A percentile compares a stretch with the other conserved stretches of the same genome.
Conservation (phyloP, 371 early-diverging fungal genomes). For the Mucor racemosus region DNA sequence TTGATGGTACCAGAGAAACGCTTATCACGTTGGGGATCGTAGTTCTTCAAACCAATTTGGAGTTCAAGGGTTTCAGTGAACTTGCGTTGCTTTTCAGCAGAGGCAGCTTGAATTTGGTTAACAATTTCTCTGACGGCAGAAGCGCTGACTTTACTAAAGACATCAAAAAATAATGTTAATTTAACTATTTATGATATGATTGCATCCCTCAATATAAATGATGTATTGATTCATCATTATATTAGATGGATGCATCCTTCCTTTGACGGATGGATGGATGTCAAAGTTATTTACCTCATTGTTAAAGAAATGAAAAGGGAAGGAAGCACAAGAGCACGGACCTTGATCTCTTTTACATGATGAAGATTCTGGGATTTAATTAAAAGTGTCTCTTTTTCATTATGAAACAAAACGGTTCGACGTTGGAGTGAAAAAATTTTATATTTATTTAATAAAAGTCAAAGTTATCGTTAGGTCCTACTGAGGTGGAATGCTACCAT, state of each 20-base stretch:
- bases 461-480: neutral
- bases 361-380: neutral
- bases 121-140: slow-evolving; percentile 87
- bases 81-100: slow-evolving; percentile 90
- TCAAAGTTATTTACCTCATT: slow-evolving; percentile 28
- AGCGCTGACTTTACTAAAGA: slow-evolving; percentile 82
- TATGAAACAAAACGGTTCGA: neutral
- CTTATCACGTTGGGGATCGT: slow-evolving; percentile 79
- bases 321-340: slow-evolving; percentile 25
- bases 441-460: neutral
- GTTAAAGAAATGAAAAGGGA: slow-evolving; percentile 22
- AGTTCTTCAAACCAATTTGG: slow-evolving; percentile 98
- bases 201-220: neutral
- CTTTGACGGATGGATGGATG: slow-evolving; percentile 20
- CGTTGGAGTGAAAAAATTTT: neutral
- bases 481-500: neutral
- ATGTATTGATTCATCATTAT: neutral
- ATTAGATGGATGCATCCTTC: slow-evolving; percentile 14
- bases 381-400: neutral
- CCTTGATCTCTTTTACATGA: neutral
- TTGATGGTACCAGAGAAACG: slow-evolving; percentile 42
- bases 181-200: neutral
- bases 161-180: neutral
- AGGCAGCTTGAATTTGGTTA: slow-evolving; percentile 66
- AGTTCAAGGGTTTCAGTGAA: slow-evolving; percentile 97